Conservation (phyloP, 768 basidiomycete genomes). For the Kwoniella sp. region DNA sequence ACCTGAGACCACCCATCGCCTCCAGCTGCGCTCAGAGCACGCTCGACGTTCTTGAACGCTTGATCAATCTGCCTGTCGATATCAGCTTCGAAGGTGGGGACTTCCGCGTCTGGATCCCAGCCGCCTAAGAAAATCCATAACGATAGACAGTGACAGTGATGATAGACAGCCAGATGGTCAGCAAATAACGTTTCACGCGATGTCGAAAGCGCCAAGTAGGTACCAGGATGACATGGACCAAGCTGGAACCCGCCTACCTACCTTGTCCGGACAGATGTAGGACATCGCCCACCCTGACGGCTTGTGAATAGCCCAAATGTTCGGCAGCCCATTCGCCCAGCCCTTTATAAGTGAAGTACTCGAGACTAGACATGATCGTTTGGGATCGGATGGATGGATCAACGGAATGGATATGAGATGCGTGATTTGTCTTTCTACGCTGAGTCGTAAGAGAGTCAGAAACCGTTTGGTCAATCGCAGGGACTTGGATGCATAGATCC, state of each 20-base stretch:
- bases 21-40: conserved; percentile 23
- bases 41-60: conserved; percentile 35
- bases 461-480: too few species aligned
- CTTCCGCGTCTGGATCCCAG: conserved; percentile 13
- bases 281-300: conserved; percentile 20
- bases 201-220: too few species aligned
- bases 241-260: neutral
- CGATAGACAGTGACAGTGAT: too few species aligned
- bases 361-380: conserved; percentile 13
- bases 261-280: conserved; percentile 27
- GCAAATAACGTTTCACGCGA: too few species aligned
- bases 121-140: conserved; percentile 11
- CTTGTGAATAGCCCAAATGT: conserved; percentile 6
- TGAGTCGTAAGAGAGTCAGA: too few species aligned
- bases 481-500: too few species aligned
- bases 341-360: conserved; percentile 14
- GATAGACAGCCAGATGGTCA: too few species aligned
- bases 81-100: conserved; percentile 11
- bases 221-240: neutral
- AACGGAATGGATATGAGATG: too few species aligned
- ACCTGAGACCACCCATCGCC: conserved; percentile 35
- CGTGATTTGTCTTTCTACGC: too few species aligned
- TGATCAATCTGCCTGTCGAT: conserved; percentile 28
- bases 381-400: too few species aligned
- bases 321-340: neutral